These are phyloP conservation scores for Phyllosticta capitalensis DNA, from an alignment of 2,329 filamentous ascomycete species.

Conservation along the genomic window DNA sequence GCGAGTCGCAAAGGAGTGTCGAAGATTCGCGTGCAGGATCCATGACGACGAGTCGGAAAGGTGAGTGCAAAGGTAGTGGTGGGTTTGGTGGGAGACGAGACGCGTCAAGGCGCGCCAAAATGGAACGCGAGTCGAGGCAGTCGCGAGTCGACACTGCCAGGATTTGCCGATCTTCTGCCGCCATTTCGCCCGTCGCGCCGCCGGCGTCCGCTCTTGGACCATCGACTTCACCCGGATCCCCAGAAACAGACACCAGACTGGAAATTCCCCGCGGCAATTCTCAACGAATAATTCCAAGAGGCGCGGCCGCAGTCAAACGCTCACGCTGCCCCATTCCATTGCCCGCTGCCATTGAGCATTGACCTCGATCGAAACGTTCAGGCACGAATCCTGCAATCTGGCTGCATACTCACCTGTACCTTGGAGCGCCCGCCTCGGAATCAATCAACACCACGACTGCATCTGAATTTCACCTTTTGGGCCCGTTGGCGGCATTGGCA, in stretches of 20 bases:
- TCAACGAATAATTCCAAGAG: too few species aligned
- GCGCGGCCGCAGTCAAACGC: too few species aligned
- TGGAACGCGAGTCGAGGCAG: not conserved
- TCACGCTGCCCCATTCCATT: too few species aligned
- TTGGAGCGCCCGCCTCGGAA: not conserved
- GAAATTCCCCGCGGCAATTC: not conserved
- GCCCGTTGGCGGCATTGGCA: not conserved
- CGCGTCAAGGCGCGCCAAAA: not conserved
- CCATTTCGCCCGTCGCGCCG: not conserved
- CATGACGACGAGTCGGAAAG: not conserved
- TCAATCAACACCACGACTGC: not conserved
- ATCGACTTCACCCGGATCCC: not conserved
- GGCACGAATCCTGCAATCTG: not conserved
- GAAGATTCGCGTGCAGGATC: not conserved
- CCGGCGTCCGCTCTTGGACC: not conserved
- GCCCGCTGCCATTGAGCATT: too few species aligned
- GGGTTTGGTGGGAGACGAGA: not conserved
- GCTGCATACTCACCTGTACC: not conserved
- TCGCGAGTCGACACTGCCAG: not conserved
- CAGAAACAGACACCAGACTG: not conserved
- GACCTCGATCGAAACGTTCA: not conserved
- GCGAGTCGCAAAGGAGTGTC: conserved; percentile 13
- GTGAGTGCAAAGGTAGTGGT: not conserved
- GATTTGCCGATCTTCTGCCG: too few species aligned
- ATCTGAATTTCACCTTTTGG: not conserved